Base-by-base conservation (phyloP, 1,284 basidiomycete species). In the Kwoniella shivajii region DNA sequence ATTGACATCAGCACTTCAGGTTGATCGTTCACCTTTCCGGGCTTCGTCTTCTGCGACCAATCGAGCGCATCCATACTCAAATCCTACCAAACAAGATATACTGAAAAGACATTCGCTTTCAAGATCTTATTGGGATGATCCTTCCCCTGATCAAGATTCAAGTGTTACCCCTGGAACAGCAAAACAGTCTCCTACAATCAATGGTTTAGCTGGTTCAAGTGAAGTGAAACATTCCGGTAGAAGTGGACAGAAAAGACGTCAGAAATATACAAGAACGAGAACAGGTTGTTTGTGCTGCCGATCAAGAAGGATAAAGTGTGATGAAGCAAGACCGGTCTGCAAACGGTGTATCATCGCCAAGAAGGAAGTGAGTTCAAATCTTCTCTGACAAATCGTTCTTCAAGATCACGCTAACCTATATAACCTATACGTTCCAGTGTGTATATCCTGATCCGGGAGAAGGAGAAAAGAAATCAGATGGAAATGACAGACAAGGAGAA, bases 241-340 rank as follows among this genome's bases (percentile, higher is more conserved):
- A 18, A 54, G 55, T 29, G 59, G 59, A 20, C 59, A 63, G 33
- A 74, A 71, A 56, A 54, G 75, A 18, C 50, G 71, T 26, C 71
- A 73, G 38, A 77, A 77, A 54, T 77, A 76, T 54, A 72, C 68
- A 11, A 56, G 75, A 18, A 73, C 75, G 2, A 63, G 73, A 39
- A 75, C 74, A 1, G 75, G 75, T 0, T 77, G 75, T 58, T 60
- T 76, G 22, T 69, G 66, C 31, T 77, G 75, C 63, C 59, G 75
- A 11, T 55, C 67, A 0, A 66, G 75, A 42, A 57, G 75, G 34
- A 75, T 77, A 58, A 77, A 77, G 57, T 77, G 75, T 47, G 75
- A 75, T 56, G 75, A 76, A 46, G 70, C 63, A 3, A 60, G 69
- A 34, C 75, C 75, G 13, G 49, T 69, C 4, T 77, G 75, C 54